Evolutionary conservation across 2,329 filamentous ascomycete species (phyloP), one percentile per base, ranked within the genome.

Genomic region (Aphanocladium album): DNA sequence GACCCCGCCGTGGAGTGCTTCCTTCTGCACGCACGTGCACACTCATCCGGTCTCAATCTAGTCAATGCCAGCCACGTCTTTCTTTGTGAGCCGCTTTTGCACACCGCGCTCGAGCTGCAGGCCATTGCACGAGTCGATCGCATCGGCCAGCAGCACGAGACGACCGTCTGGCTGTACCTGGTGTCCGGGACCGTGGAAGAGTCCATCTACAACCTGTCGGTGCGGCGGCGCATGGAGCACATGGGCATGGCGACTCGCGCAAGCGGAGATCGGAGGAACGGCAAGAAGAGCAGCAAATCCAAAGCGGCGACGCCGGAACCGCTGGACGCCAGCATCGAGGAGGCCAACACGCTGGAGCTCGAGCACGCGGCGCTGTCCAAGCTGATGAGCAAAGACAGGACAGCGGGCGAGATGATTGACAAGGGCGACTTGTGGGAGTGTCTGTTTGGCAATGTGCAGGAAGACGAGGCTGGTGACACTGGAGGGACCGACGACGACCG

Each of bases 21-120:
- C 67, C 80, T 98, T 3, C 82, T 99, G 16, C 92, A 97, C 70
- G 93, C 93, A 6, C 90, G 92, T 65, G 89, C 91, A 0, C 91
- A 96, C 71, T 89, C 91, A 0, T 93, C 90, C 1, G 95, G 95
- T 0, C 80, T 99, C 33, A 98, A 96, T 63, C 83, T 99, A 0
- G 89, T 96, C 65, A 93, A 96, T 68, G 95, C 93, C 5, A 96
- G 87, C 52, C 92, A 98, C 70, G 92, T 98, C 1, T 96, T 98
- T 70, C 82, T 99, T 5, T 96, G 92, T 72, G 95, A 99, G 71
- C 95, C 95, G 2, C 79, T 98, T 3, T 86, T 98, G 67, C 96
- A 98, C 70, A 93, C 93, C 0, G 92, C 93, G 0, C 85, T 99
- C 17, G 95, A 98, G 73, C 81, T 98, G 11, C 95, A 99, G 73